These are phyloP conservation scores for Astrothelium subdiscretum DNA, from an alignment of 495 filamentous ascomycete genomes.

Conservation along the genomic window DNA sequence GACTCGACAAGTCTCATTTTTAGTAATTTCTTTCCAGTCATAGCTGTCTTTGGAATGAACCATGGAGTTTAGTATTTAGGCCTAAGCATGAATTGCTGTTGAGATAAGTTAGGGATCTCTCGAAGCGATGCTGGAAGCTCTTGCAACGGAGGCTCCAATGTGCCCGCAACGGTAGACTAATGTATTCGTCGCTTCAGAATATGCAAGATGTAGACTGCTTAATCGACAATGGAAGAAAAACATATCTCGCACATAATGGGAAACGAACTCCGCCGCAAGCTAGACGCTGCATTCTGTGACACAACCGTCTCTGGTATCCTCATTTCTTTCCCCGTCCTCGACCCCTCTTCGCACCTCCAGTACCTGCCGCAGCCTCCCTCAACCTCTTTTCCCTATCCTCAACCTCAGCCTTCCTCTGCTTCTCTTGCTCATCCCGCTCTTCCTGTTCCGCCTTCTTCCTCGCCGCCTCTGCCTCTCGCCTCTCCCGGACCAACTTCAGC, in stretches of 20 bases:
- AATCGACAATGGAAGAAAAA: neutral
- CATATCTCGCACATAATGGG: neutral
- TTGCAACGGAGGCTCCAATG: neutral
- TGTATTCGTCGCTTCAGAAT: neutral
- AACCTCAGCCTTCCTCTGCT: constrained; percentile 29
- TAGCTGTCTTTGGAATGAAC: no score
- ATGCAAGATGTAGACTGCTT: neutral
- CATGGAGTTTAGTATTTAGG: no score
- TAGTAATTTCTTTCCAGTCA: no score
- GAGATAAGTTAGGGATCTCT: no score
- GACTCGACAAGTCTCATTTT: no score
- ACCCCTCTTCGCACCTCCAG: constrained; percentile 4
- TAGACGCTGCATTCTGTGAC: no score
- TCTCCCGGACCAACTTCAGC: constrained; percentile 66
- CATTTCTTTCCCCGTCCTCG: constrained; percentile 21
- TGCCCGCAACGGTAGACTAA: neutral
- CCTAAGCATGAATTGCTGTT: no score
- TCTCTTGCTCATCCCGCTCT: constrained; percentile 30
- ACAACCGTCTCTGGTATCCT: no score
- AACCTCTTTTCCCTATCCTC: constrained; percentile 24
- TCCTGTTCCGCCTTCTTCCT: constrained; percentile 55
- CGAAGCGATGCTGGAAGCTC: no score
- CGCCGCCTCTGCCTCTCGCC: constrained; percentile 72
- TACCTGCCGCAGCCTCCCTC: constrained; percentile 21
- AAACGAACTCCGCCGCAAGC: neutral